phyloP scores from a whole-genome alignment of 306 rosid genomes.

The Carpinus viminea region DNA sequence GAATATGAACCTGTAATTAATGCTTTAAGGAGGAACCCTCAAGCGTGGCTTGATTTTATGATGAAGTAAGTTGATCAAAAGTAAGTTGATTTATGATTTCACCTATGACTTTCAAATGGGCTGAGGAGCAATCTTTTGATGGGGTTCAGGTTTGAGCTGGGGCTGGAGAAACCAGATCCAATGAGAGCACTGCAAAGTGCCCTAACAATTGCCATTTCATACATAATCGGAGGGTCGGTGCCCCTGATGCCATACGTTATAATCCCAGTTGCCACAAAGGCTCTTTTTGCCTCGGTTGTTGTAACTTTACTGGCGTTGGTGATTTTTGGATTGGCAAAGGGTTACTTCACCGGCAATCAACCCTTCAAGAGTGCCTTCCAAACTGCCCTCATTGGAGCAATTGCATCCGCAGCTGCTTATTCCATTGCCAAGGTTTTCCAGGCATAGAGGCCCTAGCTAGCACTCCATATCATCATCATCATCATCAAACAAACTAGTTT shows the following conservation, averaged over 20 bases:
- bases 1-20: slow-evolving; percentile 80
- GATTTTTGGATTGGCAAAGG: slow-evolving; percentile 83
- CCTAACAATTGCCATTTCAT: slow-evolving; percentile 73
- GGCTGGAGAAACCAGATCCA: slow-evolving; percentile 93
- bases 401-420: slow-evolving; percentile 86
- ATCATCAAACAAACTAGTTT: not conserved
- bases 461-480: not conserved
- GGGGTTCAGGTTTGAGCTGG: slow-evolving; percentile 76
- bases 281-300: slow-evolving; percentile 55
- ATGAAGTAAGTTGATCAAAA: slow-evolving; percentile 67
- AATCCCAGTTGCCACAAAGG: slow-evolving; percentile 59
- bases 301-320: slow-evolving; percentile 71
- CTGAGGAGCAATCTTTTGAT: no score
- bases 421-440: slow-evolving; percentile 76
- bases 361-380: slow-evolving; percentile 79
- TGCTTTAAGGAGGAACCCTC: slow-evolving; percentile 77
- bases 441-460: not conserved
- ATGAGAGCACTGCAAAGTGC: slow-evolving; percentile 90
- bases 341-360: slow-evolving; percentile 71
- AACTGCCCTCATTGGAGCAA: slow-evolving; percentile 76
- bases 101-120: not conserved
- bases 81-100: not conserved
- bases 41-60: slow-evolving; percentile 97
- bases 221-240: slow-evolving; percentile 71
- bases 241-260: slow-evolving; percentile 80